A percentile compares a stretch with the other conserved stretches of the same genome.
phyloP scores from a whole-genome alignment of 805 yeast genomes.

The Sugiyamaella floridensis region DNA sequence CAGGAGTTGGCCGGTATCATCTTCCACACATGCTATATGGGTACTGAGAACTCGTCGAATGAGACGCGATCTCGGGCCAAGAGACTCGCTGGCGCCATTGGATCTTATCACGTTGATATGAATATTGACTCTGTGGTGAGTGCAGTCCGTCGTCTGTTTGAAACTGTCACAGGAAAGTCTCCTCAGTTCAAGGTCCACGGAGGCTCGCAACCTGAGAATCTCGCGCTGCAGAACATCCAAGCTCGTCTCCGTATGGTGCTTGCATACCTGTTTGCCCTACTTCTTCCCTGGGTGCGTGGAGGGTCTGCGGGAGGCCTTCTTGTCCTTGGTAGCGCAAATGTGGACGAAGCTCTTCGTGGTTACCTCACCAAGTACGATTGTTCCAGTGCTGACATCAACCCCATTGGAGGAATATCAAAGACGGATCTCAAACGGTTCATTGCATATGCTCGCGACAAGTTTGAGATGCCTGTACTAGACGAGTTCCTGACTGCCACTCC shows the following conservation, averaged over 20 bases:
- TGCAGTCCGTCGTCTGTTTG: slow-evolving; percentile 69
- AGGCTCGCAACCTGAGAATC: slow-evolving; percentile 82
- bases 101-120: slow-evolving; percentile 84
- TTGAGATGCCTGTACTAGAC: slow-evolving; percentile 66
- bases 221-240: slow-evolving; percentile 94
- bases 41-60: slow-evolving; percentile 81
- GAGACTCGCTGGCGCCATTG: slow-evolving; percentile 64
- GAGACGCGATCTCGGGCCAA: slow-evolving; percentile 84
- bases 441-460: slow-evolving; percentile 62
- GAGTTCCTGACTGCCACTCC: slow-evolving; percentile 89
- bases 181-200: slow-evolving; percentile 92
- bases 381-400: slow-evolving; percentile 94
- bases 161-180: slow-evolving; percentile 80
- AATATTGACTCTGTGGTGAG: slow-evolving; percentile 83
- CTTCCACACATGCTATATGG: slow-evolving; percentile 93
- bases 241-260: slow-evolving; percentile 94
- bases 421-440: slow-evolving; percentile 86
- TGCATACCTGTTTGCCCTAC: slow-evolving; percentile 86
- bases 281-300: slow-evolving; percentile 90
- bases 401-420: slow-evolving; percentile 97
- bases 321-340: slow-evolving; percentile 94
- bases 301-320: slow-evolving; percentile 66
- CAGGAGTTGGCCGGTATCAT: slow-evolving; percentile 67
- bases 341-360: slow-evolving; percentile 93
- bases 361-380: slow-evolving; percentile 95